Evolutionary conservation across 2,329 filamentous ascomycete species (phyloP), one percentile per base, ranked within the genome.

Genomic region (Akanthomyces lecanii): DNA sequence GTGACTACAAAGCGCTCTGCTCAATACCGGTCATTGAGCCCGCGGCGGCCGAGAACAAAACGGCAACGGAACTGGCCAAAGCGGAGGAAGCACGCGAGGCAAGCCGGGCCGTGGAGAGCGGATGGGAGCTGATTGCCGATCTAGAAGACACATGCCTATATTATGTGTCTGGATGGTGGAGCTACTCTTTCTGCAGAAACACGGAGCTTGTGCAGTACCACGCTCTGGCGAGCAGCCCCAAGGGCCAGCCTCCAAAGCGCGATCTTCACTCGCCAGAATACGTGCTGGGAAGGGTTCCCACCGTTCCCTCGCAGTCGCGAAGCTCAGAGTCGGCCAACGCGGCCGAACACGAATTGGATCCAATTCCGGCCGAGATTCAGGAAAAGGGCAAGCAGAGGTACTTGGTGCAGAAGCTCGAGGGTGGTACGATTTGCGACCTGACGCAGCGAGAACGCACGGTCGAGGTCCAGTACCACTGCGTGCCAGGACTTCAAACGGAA

Each of bases 141-240:
- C 88, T 97, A 75, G 85, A 95, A 63, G 85, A 93, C 60, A 89
- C 88, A 4, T 97, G 93, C 74, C 84, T 97, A 66, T 96, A 94
- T 78, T 85, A 82, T 67, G 79, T 92, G 67, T 90, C 87, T 1
- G 93, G 93, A 0, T 97, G 93, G 93, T 97, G 93, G 93, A 95
- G 90, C 71, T 97, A 97, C 76, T 90, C 89, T 69, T 97, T 97
- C 75, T 97, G 93, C 80, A 95, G 96, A 77, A 91, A 91, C 72
- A 84, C 88, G 65, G 87, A 94, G 66, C 88, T 97, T 65, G 89
- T 91, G 70, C 93, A 97, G 75, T 97, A 96, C 76, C 93, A 97
- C 74, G 91, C 92, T 51, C 78, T 94, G 64, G 85, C 91, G 0
- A 86, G 86, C 2, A 77, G 76, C 21, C 82, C 85, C 51, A 86